Evolutionary conservation across 2,329 filamentous ascomycete species (phyloP).

Genomic region (Calonectria henricotiae): DNA sequence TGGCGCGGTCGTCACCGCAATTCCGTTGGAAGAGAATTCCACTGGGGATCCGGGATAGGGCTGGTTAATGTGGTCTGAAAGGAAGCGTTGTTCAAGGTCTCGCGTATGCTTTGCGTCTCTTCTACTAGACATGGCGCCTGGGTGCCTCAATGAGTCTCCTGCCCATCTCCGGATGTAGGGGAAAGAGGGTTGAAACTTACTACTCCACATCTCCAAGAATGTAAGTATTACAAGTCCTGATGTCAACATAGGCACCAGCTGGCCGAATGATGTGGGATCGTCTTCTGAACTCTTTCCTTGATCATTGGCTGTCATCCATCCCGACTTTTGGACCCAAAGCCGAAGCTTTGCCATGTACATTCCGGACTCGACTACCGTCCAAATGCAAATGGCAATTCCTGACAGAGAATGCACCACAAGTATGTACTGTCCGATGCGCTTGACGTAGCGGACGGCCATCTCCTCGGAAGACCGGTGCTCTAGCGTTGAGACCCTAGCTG

Average conservation of each 20-base stretch:
- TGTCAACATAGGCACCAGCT: conserved; percentile 35
- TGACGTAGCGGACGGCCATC: conserved; percentile 16
- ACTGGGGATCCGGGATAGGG: background rate
- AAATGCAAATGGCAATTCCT: conserved; percentile 33
- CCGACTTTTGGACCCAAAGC: conserved; percentile 28
- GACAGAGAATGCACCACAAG: conserved; percentile 26
- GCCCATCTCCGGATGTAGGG: background rate
- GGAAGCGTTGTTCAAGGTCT: background rate
- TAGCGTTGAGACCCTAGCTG: background rate
- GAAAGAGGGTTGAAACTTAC: conserved; percentile 6
- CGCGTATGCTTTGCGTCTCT: conserved; percentile 14
- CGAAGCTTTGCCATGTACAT: conserved; percentile 26
- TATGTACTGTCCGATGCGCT: conserved; percentile 30
- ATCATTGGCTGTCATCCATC: conserved; percentile 26
- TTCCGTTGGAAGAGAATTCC: background rate
- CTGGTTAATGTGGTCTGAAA: background rate
- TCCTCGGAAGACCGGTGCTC: conserved; percentile 1
- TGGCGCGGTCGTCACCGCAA: background rate
- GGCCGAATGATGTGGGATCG: conserved; percentile 37
- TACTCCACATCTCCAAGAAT: conserved; percentile 36
- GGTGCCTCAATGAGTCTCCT: background rate
- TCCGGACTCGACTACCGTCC: conserved; percentile 33
- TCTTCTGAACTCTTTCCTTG: conserved; percentile 29
- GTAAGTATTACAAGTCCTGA: conserved; percentile 31
- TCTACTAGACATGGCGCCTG: conserved; percentile 11